Conservation (phyloP, 805 yeast genomes). For the Metschnikowia koreensis region DNA sequence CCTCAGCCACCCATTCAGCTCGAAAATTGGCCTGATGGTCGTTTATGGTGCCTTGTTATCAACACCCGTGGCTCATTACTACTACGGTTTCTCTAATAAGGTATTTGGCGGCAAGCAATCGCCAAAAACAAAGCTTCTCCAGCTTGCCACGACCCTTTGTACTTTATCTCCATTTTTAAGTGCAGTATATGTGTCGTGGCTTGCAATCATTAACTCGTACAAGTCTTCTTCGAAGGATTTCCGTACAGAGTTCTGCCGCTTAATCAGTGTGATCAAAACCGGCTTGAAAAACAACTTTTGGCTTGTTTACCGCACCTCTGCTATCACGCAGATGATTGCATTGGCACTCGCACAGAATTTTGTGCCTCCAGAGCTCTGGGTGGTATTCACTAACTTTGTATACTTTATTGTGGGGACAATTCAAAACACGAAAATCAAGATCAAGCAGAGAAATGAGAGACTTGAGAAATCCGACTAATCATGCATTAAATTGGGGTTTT, state of each 20-base stretch:
- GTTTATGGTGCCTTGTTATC: slow-evolving; percentile 52
- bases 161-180: slow-evolving; percentile 57
- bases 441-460: slow-evolving; percentile 17
- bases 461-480: slow-evolving; percentile 8
- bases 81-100: slow-evolving; percentile 46
- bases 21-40: slow-evolving; percentile 52
- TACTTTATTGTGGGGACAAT: slow-evolving; percentile 61
- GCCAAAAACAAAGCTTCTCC: slow-evolving; percentile 41
- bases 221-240: slow-evolving; percentile 2
- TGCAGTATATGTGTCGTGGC: slow-evolving; percentile 49
- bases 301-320: slow-evolving; percentile 50
- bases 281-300: slow-evolving; percentile 45
- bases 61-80: slow-evolving; percentile 59
- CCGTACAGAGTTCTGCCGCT: slow-evolving; percentile 17
- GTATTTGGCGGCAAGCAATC: slow-evolving; percentile 43
- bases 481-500: too few relatives aligned
- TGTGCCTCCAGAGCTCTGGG: slow-evolving; percentile 60
- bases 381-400: slow-evolving; percentile 56
- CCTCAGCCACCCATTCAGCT: slow-evolving; percentile 41
- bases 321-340: slow-evolving; percentile 52
- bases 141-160: slow-evolving; percentile 49
- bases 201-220: slow-evolving; percentile 47
- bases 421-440: slow-evolving; percentile 56
- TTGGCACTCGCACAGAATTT: slow-evolving; percentile 56
- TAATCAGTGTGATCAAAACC: slow-evolving; percentile 21